These are phyloP conservation scores for Urochloa ruziziensis DNA, from an alignment of 176 grass and related monocot genomes.

Conservation along the genomic window DNA sequence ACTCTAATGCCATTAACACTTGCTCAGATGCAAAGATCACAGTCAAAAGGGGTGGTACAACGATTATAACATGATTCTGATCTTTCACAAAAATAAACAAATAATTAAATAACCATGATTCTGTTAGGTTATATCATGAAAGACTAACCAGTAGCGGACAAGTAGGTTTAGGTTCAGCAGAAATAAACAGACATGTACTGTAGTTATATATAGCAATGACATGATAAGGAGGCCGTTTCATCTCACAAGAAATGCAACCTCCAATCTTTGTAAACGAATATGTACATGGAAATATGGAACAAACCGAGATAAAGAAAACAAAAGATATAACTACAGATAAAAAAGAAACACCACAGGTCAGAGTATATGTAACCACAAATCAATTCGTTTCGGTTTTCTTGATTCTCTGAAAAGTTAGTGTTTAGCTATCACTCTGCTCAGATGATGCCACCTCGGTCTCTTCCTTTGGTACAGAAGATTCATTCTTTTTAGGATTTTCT, in stretches of 20 bases:
- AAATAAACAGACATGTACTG: neutral
- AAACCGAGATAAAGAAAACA: neutral
- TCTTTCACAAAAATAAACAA: too few species aligned
- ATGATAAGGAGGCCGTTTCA: neutral
- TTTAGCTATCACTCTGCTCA: conserved; percentile 37
- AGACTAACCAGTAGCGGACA: neutral
- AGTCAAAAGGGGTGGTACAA: neutral
- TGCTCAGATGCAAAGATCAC: neutral
- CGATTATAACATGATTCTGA: too few species aligned
- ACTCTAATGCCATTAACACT: neutral
- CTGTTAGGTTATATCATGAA: neutral
- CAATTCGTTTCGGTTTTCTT: conserved; percentile 16
- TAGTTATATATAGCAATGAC: neutral
- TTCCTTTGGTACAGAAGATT: conserved; percentile 30
- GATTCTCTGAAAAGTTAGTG: neutral
- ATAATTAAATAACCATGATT: too few species aligned
- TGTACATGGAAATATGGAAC: neutral
- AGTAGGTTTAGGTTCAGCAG: neutral
- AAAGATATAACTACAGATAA: conserved; percentile 5
- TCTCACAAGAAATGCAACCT: neutral
- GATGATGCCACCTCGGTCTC: conserved; percentile 11
- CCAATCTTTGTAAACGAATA: neutral
- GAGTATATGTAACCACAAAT: neutral
- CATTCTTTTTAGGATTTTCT: conserved; percentile 38
- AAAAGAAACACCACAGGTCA: neutral